Evolutionary conservation across 129 eudicot genomes (phyloP), one percentile per base, ranked within the genome.

Genomic region (Flaveria sonorensis): DNA sequence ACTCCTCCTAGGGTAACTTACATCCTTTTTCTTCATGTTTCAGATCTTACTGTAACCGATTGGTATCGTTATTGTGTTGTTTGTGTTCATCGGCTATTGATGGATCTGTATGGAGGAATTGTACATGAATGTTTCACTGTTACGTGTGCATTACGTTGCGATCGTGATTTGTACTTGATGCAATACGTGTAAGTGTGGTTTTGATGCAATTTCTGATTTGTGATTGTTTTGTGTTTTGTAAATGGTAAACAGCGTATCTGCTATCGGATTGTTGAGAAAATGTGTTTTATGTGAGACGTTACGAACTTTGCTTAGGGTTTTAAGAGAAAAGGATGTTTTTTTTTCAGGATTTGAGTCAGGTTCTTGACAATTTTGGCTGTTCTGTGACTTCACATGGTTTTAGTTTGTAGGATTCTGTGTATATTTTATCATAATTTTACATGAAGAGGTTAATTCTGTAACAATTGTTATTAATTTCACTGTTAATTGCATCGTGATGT

Each of bases 1-100:
- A 79, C 87, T 60, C 85, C 97, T 21, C 91, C 91, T 71, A 87
- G 89, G 97, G 97, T 91, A 78, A 7, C 66, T 71, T 7, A 73
- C 64, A 28, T 40, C 66, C 65, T 15, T 11, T 9, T 60, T 60
- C 36, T 75, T 23, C 16, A 2, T 52, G 57, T 52, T 67, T 39
- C 72, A 16, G 72, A 75, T 42, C 69, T 13, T 72, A 10, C 24
- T 12, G 15, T 59, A 47, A 39, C 26, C 72, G 59, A 32, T 69
- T 68, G 11, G 24, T 23, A 18, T 76, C 36, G 15, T 50, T 28
- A 7, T 60, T 26, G 66, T 24, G 40, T 24, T 16, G 10, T 36
- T 56, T 68, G 30, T 47, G 66, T 67, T 68, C 39, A 32, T 68
- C 7, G 16, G 51, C 52, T 71, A 60, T 51, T 40, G 36, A 10